Conservation (phyloP, 2,329 filamentous ascomycete genomes). For the Mycosphaerella sp. region DNA sequence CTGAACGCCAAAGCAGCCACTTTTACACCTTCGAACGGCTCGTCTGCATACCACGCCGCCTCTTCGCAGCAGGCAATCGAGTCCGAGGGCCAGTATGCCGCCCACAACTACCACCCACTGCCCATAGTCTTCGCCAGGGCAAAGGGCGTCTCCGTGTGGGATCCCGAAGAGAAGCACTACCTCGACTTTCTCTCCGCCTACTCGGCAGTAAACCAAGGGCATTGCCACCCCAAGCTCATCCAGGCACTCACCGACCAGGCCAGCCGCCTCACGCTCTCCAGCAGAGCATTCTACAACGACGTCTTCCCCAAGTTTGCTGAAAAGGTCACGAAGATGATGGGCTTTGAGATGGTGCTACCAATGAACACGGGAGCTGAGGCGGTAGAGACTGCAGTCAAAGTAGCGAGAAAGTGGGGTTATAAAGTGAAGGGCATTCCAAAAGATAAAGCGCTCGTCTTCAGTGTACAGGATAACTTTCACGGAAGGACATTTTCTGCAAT, state of each 20-base stretch:
- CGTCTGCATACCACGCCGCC: conserved; percentile 60
- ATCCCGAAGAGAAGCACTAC: conserved; percentile 85
- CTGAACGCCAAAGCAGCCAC: conserved; percentile 39
- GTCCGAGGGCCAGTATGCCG: conserved; percentile 75
- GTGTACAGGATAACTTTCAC: conserved; percentile 89
- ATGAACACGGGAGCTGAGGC: conserved; percentile 99
- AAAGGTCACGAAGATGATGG: conserved; percentile 81
- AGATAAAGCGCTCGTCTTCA: conserved; percentile 77
- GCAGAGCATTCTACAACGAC: conserved; percentile 95
- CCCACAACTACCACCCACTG: conserved; percentile 98
- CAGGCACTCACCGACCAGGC: conserved; percentile 88
- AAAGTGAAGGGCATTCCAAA: conserved; percentile 87
- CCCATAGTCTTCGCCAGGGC: conserved; percentile 88
- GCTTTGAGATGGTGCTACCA: conserved; percentile 94
- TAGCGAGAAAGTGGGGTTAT: conserved; percentile 96
- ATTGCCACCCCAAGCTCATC: conserved; percentile 94
- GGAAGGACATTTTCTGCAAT: conserved; percentile 95
- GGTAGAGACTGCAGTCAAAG: conserved; percentile 91
- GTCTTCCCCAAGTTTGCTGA: conserved; percentile 95
- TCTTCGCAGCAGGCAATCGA: conserved; percentile 75
- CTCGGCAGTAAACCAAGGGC: conserved; percentile 95
- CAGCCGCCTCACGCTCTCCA: conserved; percentile 80
- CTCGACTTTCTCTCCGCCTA: conserved; percentile 98
- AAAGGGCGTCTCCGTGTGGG: conserved; percentile 85
- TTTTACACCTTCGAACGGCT: conserved; percentile 38